Base-by-base conservation (phyloP, 495 filamentous ascomycete genomes). In the Lasiosphaeris hirsuta region DNA sequence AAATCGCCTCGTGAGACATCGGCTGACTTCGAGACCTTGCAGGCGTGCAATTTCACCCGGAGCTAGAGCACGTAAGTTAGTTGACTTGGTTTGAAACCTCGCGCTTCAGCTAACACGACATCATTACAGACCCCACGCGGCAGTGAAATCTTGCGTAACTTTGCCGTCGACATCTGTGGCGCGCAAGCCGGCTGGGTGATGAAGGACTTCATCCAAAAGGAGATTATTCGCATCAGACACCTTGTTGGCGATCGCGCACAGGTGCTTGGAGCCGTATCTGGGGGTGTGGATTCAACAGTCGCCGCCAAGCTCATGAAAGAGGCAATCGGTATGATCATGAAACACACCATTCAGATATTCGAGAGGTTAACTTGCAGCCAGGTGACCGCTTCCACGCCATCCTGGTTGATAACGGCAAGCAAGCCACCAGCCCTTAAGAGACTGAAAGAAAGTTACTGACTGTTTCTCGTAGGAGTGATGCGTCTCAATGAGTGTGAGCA, bases 211-310 rank as follows among this genome's bases (percentile, higher is more conserved):
- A 78, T 90, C 2, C 83, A 89, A 52, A 80, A 88, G 61, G 90
- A 94, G 68, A 88, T 96, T 64, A 70, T 73, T 14, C 78, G 89
- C 30, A 96, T 97, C 60, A 77, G 87, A 37, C 73, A 82, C 3
- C 73, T 92, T 11, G 92, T 97, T 37, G 92, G 92, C 7, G 77
- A 84, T 13, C 85, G 80, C 47, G 92, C 82, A 0, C 91, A 92
- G 67, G 92, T 96, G 11, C 82, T 96, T 58, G 90, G 89, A 33
- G 88, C 90, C 45, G 88, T 92, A 30, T 90, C 85, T 58, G 94
- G 94, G 62, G 94, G 94, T 64, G 94, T 98, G 4, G 94, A 98
- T 69, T 88, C 83, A 8, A 98, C 94, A 4, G 94, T 91, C 14
- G 94, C 86, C 1, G 92, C 93, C 1, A 87, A 86, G 66, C 78